A percentile compares a stretch with the other conserved stretches of the same genome.
phyloP scores from a whole-genome alignment of 495 filamentous ascomycete species.

The Aspergillus nidulans region DNA sequence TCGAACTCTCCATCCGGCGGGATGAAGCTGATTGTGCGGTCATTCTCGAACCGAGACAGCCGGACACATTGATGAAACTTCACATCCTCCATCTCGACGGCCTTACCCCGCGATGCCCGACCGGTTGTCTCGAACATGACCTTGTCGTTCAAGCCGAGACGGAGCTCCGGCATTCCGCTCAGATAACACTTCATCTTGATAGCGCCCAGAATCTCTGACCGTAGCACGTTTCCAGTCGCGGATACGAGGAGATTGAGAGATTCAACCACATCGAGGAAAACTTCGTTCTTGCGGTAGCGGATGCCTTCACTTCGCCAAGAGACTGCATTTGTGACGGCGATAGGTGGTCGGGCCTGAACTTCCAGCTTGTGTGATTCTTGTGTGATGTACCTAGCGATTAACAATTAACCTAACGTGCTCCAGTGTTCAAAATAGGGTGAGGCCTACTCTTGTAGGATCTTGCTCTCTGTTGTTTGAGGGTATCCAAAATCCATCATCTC shows the following conservation, averaged over 20 bases:
- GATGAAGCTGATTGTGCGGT: slow-evolving; percentile 98
- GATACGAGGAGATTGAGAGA: slow-evolving; percentile 95
- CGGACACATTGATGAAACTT: slow-evolving; percentile 99
- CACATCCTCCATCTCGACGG: slow-evolving; percentile 99
- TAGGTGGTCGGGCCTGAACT: slow-evolving; percentile 96
- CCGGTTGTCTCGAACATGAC: slow-evolving; percentile 99
- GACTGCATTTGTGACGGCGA: slow-evolving; percentile 97
- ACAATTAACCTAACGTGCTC: neutral
- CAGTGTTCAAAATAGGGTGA: neutral
- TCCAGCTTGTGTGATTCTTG: slow-evolving; percentile 99
- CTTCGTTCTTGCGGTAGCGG: slow-evolving; percentile 98
- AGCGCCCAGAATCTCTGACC: slow-evolving; percentile 94
- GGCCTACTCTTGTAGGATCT: slow-evolving; percentile 89
- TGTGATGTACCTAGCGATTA: slow-evolving; percentile 73
- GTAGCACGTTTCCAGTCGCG: slow-evolving; percentile 89
- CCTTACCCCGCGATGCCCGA: slow-evolving; percentile 88
- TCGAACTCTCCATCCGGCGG: slow-evolving; percentile 98
- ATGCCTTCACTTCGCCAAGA: slow-evolving; percentile 98
- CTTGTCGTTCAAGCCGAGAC: slow-evolving; percentile 95
- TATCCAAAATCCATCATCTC: slow-evolving; percentile 99
- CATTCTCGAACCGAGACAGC: slow-evolving; percentile 94
- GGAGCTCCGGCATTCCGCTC: slow-evolving; percentile 96
- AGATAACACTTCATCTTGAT: slow-evolving; percentile 99
- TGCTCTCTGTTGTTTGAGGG: slow-evolving; percentile 97
- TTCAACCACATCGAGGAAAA: slow-evolving; percentile 97